These are phyloP conservation scores for Penicillium lividum DNA, from an alignment of 495 filamentous ascomycete species.

Conservation along the genomic window DNA sequence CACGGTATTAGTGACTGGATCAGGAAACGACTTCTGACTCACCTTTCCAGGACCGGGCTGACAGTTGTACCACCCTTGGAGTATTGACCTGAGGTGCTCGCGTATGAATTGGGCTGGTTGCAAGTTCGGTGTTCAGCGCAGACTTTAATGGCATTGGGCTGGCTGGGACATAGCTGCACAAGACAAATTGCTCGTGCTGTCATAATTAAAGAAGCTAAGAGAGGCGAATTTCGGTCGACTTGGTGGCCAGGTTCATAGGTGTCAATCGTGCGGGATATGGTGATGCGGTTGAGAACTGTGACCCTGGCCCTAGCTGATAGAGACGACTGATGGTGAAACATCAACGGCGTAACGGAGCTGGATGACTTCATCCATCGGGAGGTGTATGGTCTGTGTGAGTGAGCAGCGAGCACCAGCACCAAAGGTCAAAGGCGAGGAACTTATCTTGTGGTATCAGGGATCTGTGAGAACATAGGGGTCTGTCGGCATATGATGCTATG, in stretches of 20 bases:
- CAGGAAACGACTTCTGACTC: constrained; percentile 4
- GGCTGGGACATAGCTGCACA: not conserved
- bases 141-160: not conserved
- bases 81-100: not conserved
- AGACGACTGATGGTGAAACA: not conserved
- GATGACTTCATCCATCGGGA: not conserved
- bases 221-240: not conserved
- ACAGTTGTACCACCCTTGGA: not conserved
- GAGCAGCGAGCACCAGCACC: constrained; percentile 1
- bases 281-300: not conserved
- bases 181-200: not conserved
- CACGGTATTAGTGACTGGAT: not conserved
- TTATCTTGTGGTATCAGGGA: not conserved
- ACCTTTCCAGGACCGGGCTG: constrained; percentile 4
- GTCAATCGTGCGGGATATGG: not conserved
- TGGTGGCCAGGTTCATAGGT: not conserved
- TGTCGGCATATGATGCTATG: no score
- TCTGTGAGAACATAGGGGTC: not conserved
- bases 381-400: not conserved
- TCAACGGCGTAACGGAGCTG: not conserved
- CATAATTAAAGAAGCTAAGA: not conserved
- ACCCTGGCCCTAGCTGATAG: not conserved
- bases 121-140: not conserved
- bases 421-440: constrained; percentile 2
- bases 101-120: constrained; percentile 1